phyloP scores from a whole-genome alignment of 192 early-diverging fungal genomes.

The Pilaira anomala region DNA sequence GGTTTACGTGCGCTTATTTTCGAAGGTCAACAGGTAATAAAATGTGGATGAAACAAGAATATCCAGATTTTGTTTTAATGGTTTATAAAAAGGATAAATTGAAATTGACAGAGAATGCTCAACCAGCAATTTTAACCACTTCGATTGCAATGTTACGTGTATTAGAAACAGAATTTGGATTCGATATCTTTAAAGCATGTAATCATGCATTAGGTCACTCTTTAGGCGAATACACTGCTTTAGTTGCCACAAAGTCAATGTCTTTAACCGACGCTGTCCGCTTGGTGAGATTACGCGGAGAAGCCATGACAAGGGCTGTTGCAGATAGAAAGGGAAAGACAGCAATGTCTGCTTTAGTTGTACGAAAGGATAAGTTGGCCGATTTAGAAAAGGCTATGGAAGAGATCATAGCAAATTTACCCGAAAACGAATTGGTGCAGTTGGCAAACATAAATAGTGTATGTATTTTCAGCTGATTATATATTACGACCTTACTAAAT shows the following conservation, averaged over 20 bases:
- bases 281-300: constrained; percentile 80
- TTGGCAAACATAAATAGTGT: constrained; percentile 86
- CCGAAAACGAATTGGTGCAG: constrained; percentile 74
- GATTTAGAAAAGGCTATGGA: constrained; percentile 67
- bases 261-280: constrained; percentile 78
- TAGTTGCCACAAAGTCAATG: constrained; percentile 64
- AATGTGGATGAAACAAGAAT: not conserved
- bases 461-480: not conserved
- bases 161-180: constrained; percentile 79
- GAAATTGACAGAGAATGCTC: constrained; percentile 66
- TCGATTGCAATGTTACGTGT: constrained; percentile 85
- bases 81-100: constrained; percentile 36
- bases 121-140: constrained; percentile 63
- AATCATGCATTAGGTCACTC: constrained; percentile 89
- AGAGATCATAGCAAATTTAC: constrained; percentile 58
- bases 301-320: constrained; percentile 81
- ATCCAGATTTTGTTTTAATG: not conserved
- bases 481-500: not conserved
- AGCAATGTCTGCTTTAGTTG: constrained; percentile 86
- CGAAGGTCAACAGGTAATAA: constrained; percentile 60
- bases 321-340: constrained; percentile 61
- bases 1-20: constrained; percentile 80
- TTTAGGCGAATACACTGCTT: constrained; percentile 87
- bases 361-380: constrained; percentile 67
- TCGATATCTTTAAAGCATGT: constrained; percentile 67